Evolutionary conservation across 345 rosid species (phyloP).

Genomic region (Gossypium thurberi): DNA sequence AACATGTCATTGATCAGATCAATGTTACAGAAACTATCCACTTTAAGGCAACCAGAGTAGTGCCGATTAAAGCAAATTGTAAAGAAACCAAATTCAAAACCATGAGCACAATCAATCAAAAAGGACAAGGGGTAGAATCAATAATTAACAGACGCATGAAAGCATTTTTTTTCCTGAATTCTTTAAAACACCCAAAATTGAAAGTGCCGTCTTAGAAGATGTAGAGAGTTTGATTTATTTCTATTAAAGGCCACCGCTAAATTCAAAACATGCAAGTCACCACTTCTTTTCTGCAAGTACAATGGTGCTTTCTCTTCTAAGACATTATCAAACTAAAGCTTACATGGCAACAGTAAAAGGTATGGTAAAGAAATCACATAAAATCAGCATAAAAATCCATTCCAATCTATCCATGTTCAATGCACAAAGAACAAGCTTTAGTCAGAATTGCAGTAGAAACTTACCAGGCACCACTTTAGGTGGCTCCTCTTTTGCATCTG

Average conservation of each 20-base stretch:
- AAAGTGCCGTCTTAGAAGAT: not conserved
- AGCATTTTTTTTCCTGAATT: not conserved
- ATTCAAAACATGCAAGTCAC: not conserved
- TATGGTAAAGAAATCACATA: not conserved
- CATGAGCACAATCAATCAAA: not conserved
- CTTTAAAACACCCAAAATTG: not conserved
- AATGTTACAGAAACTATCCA: not conserved
- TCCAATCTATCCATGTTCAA: not conserved
- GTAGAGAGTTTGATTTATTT: not conserved
- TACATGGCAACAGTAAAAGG: not conserved
- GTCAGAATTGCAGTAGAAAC: constrained; percentile 11
- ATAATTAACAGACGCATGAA: not conserved
- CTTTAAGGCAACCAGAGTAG: not conserved
- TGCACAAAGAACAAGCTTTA: constrained; percentile 1
- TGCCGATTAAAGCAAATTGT: constrained; percentile 2
- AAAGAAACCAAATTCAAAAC: not conserved
- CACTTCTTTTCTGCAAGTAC: not conserved
- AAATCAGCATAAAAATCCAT: not conserved
- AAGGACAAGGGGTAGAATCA: not conserved
- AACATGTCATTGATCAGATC: not conserved
- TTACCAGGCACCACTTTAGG: constrained; percentile 79
- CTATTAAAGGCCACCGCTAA: not conserved
- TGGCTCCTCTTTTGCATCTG: constrained; percentile 79
- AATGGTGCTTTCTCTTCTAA: not conserved
- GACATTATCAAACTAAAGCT: not conserved